These are phyloP conservation scores for Scytalidium lignicola DNA, from an alignment of 2,329 filamentous ascomycete genomes.

Conservation along the genomic window DNA sequence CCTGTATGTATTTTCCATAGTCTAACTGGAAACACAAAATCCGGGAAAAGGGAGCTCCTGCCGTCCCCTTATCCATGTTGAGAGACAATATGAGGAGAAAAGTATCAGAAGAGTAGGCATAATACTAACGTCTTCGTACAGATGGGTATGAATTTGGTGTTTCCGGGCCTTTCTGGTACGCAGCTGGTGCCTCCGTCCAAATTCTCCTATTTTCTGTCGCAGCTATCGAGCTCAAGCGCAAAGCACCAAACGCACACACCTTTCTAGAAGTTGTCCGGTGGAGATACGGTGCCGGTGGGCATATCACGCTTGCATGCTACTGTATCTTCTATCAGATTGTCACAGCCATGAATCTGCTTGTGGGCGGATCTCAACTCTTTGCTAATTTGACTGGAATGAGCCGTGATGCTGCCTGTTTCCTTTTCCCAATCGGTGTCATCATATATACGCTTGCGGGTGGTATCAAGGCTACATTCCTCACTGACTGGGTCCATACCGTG, in stretches of 20 bases:
- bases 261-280: slow-evolving; percentile 76
- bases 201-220: slow-evolving; percentile 44
- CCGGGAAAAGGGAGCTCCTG: slow-evolving; percentile 25
- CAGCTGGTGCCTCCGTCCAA: slow-evolving; percentile 49
- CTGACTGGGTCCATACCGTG: slow-evolving; percentile 74
- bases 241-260: slow-evolving; percentile 75
- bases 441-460: slow-evolving; percentile 69
- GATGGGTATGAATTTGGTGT: slow-evolving; percentile 51
- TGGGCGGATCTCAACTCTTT: slow-evolving; percentile 71
- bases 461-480: slow-evolving; percentile 79
- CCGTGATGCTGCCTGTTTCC: slow-evolving; percentile 75
- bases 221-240: slow-evolving; percentile 78
- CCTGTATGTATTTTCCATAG: slow-evolving; percentile 53
- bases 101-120: slow-evolving; percentile 43
- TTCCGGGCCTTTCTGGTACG: slow-evolving; percentile 53
- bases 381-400: slow-evolving; percentile 63
- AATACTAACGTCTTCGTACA: slow-evolving; percentile 29
- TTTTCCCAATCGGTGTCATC: slow-evolving; percentile 69
- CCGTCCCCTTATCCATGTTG: too few relatives aligned
- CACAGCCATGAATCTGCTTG: slow-evolving; percentile 79
- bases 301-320: slow-evolving; percentile 73
- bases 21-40: slow-evolving; percentile 72
- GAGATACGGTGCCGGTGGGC: slow-evolving; percentile 65
- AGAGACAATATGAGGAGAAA: too few relatives aligned
- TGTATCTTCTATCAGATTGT: slow-evolving; percentile 76